These are phyloP conservation scores for Cinnamomum micranthum DNA, from an alignment of 164 flowering plant genomes.

Conservation along the genomic window DNA sequence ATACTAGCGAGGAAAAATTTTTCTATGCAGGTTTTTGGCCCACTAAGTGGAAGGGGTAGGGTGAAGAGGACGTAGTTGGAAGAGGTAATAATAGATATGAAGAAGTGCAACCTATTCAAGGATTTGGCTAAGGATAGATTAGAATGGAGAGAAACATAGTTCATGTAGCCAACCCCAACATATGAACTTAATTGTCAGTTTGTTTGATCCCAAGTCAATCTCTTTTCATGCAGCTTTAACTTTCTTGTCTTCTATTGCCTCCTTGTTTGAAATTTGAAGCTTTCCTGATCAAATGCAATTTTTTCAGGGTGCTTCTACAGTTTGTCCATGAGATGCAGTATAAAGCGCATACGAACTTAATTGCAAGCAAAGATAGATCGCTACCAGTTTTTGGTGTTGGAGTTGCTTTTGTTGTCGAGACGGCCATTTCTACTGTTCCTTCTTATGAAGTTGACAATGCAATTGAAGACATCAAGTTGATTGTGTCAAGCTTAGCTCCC, in stretches of 20 bases:
- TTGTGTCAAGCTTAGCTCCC: constrained; percentile 57
- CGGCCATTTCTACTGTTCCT: constrained; percentile 24
- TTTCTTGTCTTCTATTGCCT: neutral
- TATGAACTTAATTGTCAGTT: too few species aligned
- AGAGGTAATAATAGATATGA: too few species aligned
- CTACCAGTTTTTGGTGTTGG: constrained; percentile 91
- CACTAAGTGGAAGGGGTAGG: too few species aligned
- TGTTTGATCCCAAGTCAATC: too few species aligned
- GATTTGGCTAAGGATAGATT: too few species aligned
- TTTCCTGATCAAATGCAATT: neutral
- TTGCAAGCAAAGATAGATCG: constrained; percentile 77
- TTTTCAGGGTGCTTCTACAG: constrained; percentile 76
- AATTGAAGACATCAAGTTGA: constrained; percentile 41
- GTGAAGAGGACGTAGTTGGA: too few species aligned
- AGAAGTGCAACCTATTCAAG: too few species aligned
- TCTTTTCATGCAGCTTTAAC: too few species aligned
- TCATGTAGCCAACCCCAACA: too few species aligned
- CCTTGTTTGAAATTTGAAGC: neutral
- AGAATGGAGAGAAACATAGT: too few species aligned
- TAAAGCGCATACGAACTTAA: constrained; percentile 70
- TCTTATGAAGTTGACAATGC: constrained; percentile 34
- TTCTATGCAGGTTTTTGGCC: too few species aligned
- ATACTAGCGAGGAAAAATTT: too few species aligned
- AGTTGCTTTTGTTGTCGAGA: constrained; percentile 77
- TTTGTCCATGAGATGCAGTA: constrained; percentile 92